Percentiles rank a stretch among this genome's conserved stretches.
These are phyloP conservation scores for Blastomyces percursus DNA, from an alignment of 2,329 filamentous ascomycete species.

Conservation along the genomic window DNA sequence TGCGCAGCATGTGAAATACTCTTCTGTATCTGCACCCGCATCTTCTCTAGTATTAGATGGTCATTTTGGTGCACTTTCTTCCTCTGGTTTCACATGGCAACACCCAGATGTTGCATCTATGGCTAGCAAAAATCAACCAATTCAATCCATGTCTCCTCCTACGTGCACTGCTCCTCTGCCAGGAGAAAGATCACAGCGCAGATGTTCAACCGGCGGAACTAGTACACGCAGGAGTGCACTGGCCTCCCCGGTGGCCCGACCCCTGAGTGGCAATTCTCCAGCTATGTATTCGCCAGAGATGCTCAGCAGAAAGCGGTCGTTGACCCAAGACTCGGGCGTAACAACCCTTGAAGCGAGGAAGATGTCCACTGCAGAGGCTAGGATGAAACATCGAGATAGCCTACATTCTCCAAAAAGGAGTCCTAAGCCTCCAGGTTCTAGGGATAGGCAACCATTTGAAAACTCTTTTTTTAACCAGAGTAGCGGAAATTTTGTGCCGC, in stretches of 20 bases:
- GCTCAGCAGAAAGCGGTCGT: constrained; percentile 3
- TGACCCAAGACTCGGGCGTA: neutral
- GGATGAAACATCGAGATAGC: constrained; percentile 1
- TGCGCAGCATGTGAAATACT: neutral
- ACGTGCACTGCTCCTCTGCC: neutral
- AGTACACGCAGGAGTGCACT: neutral
- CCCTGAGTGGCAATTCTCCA: neutral
- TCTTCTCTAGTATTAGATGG: neutral
- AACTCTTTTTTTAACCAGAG: constrained; percentile 45
- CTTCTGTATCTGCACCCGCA: constrained; percentile 1
- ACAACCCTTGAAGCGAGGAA: constrained; percentile 12
- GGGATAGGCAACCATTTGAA: constrained; percentile 12
- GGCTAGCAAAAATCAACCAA: constrained; percentile 2
- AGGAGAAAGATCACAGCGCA: neutral
- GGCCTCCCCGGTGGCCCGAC: neutral
- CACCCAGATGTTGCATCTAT: constrained; percentile 1
- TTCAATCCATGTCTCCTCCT: constrained; percentile 3
- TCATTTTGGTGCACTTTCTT: neutral
- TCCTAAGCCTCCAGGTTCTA: neutral
- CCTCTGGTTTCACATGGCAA: neutral
- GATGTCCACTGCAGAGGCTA: constrained; percentile 9
- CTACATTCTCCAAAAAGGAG: neutral
- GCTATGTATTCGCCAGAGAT: neutral
- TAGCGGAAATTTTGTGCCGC: constrained; percentile 44
- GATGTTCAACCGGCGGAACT: neutral